Evolutionary conservation across 2,329 filamentous ascomycete species (phyloP).

Genomic region (Xylaria sp.): DNA sequence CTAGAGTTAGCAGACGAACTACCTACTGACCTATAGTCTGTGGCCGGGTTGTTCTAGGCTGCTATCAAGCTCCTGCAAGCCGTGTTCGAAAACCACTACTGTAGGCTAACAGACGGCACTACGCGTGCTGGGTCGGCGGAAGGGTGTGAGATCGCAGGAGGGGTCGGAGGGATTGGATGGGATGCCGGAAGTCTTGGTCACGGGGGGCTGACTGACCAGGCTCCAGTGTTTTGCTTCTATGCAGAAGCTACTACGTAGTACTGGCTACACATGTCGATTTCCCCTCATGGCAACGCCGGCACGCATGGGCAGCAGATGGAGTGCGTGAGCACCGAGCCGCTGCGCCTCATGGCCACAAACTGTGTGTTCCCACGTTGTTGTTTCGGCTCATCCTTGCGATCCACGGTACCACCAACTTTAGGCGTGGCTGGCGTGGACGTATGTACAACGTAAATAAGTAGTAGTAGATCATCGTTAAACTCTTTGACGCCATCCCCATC

Average conservation of each 20-base stretch:
- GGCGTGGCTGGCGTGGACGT: not conserved
- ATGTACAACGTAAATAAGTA: not conserved
- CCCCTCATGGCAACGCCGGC: not conserved
- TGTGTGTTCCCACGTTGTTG: not conserved
- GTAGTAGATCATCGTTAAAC: no score
- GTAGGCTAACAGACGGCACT: not conserved
- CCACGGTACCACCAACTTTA: not conserved
- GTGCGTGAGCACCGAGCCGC: not conserved
- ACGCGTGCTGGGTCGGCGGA: no score
- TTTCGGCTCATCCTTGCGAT: not conserved
- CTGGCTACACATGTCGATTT: no score
- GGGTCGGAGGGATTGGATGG: not conserved
- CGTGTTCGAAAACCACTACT: not conserved
- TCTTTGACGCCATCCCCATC: no score
- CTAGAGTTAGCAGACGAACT: not conserved
- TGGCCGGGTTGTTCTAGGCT: conserved; percentile 1
- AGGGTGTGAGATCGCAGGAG: no score
- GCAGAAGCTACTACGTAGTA: no score
- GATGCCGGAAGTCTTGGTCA: not conserved
- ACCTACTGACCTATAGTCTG: conserved; percentile 1
- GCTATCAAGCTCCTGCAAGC: no score
- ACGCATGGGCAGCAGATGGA: no score
- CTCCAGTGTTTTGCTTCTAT: no score
- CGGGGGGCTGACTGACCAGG: no score
- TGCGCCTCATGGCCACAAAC: no score